Evolutionary conservation across 2,329 filamentous ascomycete genomes (phyloP).

Genomic region (Talaromyces sp.): DNA sequence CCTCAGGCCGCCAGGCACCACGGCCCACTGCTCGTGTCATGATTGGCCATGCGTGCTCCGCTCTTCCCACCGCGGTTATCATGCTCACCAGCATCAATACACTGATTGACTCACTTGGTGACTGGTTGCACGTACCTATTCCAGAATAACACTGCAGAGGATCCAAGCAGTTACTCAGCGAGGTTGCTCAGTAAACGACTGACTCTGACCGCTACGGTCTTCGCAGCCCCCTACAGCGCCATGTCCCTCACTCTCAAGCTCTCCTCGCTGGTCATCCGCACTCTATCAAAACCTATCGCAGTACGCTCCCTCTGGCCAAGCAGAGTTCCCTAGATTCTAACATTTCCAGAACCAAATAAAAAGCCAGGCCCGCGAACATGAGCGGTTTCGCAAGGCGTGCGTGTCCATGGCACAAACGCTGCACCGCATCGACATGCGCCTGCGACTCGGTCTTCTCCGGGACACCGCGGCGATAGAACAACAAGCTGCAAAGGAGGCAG

Average conservation of each 20-base stretch:
- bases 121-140: too few relatives aligned
- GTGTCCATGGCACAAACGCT: slow-evolving; percentile 59
- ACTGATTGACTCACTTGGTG: too few relatives aligned
- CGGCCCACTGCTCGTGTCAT: background rate
- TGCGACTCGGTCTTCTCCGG: slow-evolving; percentile 60
- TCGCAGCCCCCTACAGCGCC: background rate
- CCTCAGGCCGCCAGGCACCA: slow-evolving; percentile 5
- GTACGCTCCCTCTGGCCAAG: slow-evolving; percentile 37
- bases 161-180: background rate
- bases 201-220: background rate
- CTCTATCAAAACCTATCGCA: slow-evolving; percentile 63
- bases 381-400: slow-evolving; percentile 58
- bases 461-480: slow-evolving; percentile 50
- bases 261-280: slow-evolving; percentile 59
- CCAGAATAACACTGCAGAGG: background rate
- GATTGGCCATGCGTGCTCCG: background rate
- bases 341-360: slow-evolving; percentile 60
- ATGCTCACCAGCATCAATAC: background rate
- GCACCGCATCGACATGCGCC: slow-evolving; percentile 63
- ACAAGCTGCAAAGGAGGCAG: slow-evolving; percentile 45
- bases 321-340: slow-evolving; percentile 16
- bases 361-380: slow-evolving; percentile 62
- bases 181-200: too few relatives aligned
- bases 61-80: background rate
- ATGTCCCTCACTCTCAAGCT: slow-evolving; percentile 65